Base-by-base conservation (phyloP, 176 grass and related monocot species). In the Lolium multiflorum region DNA sequence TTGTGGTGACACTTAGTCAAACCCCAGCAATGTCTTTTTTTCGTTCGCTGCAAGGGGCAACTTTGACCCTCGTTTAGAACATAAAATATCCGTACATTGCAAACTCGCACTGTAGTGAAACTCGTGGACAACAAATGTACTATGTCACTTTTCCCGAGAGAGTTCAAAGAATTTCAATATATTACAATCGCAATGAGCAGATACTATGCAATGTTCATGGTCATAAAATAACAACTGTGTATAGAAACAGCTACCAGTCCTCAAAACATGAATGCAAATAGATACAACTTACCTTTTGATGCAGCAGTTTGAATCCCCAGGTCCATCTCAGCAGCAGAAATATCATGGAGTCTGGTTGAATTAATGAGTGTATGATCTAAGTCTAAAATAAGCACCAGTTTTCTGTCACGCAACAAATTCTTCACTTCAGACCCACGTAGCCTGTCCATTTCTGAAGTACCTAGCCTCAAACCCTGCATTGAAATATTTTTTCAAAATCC, bases 311-410 rank as follows among this genome's bases (percentile, higher is more conserved):
- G 87, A 61, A 90, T 93, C 60, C 92, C 78, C 59, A 98, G 88
- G 69, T 95, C 89, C 13, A 91, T 79, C 87, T 98, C 96, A 83
- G 91, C 84, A 85, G 78, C 1, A 80, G 87, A 86, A 77, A 98
- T 57, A 75, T 94, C 94, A 21, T 61, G 65, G 55, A 96, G 73
- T 51, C 55, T 95, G 62, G 86, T 92, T 55, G 93, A 98, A 85
- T 98, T 94, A 41, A 98, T 91, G 66, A 96, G 67, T 56, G 96
- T 98, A 87, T 96, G 96, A 65, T 96, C 93, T 88, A 98, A 81
- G 84, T 98, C 94, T 83, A 98, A 92, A 80, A 98, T 91, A 69
- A 98, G 80, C 20, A 94, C 83, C 60, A 96, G 76, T 51, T 92
- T 98, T 75, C 91, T 96, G 24, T 92, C 74, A 64, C 57, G 92